These are phyloP conservation scores for Abrus pulchellus DNA, from an alignment of 306 rosid species.

Conservation along the genomic window DNA sequence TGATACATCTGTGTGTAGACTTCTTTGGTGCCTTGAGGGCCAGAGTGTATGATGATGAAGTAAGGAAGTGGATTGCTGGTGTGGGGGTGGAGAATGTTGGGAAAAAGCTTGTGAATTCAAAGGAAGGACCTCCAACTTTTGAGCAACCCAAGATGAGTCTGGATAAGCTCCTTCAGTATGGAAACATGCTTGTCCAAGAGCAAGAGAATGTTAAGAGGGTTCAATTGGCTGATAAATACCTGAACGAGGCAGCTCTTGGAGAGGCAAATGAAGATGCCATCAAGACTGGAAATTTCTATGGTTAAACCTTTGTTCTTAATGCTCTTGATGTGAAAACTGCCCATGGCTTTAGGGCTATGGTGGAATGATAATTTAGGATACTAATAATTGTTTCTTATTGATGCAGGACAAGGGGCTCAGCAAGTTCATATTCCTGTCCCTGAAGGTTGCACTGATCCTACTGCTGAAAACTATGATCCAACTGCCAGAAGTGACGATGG, in stretches of 20 bases:
- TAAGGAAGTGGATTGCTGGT: conserved; percentile 68
- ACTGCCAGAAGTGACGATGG: conserved; percentile 67
- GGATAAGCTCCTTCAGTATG: conserved; percentile 67
- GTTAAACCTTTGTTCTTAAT: conserved; percentile 56
- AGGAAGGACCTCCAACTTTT: conserved; percentile 78
- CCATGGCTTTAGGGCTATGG: conserved; percentile 42
- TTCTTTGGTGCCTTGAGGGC: conserved; percentile 85
- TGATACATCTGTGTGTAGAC: conserved; percentile 52
- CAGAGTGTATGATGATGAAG: conserved; percentile 80
- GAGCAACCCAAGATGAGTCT: conserved; percentile 67
- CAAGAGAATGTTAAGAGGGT: conserved; percentile 89
- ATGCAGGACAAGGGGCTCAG: conserved; percentile 70
- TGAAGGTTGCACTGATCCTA: conserved; percentile 69
- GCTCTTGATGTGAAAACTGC: conserved; percentile 39
- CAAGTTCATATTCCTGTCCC: conserved; percentile 68
- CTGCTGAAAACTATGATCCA: conserved; percentile 67
- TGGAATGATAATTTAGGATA: conserved; percentile 24
- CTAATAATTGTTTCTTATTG: conserved; percentile 52
- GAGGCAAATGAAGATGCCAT: conserved; percentile 75
- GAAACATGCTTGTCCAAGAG: conserved; percentile 75
- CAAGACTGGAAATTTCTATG: conserved; percentile 64
- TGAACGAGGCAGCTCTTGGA: conserved; percentile 78
- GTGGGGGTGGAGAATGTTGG: conserved; percentile 70
- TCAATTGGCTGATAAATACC: conserved; percentile 73
- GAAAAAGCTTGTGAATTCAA: conserved; percentile 75